Conservation (phyloP, 176 grass and related monocot species). For the Oryza meyeriana region DNA sequence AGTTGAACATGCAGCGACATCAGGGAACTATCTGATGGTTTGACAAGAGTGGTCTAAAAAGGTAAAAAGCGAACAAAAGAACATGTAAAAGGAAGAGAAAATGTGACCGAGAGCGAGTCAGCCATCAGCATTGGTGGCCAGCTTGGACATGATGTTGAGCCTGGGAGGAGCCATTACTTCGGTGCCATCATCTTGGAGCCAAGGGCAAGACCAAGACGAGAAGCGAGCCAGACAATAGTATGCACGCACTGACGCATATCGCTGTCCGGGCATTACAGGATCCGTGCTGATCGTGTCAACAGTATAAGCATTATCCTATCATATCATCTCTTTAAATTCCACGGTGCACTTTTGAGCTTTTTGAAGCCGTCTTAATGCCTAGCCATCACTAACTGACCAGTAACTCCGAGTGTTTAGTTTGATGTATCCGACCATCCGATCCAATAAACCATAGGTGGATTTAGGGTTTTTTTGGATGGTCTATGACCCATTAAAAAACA, state of each 20-base stretch:
- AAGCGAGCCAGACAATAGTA: neutral
- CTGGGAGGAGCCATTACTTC: neutral
- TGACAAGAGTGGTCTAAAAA: neutral
- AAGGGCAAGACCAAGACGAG: neutral
- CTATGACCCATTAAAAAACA: too few species aligned
- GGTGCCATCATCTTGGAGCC: neutral
- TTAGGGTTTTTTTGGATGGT: too few species aligned
- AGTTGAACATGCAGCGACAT: neutral
- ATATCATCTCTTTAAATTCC: neutral
- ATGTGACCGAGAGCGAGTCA: neutral
- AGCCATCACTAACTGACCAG: neutral
- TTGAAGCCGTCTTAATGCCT: neutral
- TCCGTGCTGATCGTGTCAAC: neutral
- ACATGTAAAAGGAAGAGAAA: neutral
- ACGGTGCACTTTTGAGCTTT: neutral
- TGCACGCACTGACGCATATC: neutral
- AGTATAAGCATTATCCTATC: neutral
- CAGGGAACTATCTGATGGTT: neutral
- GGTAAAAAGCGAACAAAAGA: neutral
- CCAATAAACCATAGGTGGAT: too few species aligned
- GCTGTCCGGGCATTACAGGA: neutral
- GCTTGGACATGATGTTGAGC: neutral
- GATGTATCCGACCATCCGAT: too few species aligned
- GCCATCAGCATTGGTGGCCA: neutral
- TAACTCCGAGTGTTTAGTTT: neutral